Conservation (phyloP, 2,329 filamentous ascomycete species). For the Septoria linicola region DNA sequence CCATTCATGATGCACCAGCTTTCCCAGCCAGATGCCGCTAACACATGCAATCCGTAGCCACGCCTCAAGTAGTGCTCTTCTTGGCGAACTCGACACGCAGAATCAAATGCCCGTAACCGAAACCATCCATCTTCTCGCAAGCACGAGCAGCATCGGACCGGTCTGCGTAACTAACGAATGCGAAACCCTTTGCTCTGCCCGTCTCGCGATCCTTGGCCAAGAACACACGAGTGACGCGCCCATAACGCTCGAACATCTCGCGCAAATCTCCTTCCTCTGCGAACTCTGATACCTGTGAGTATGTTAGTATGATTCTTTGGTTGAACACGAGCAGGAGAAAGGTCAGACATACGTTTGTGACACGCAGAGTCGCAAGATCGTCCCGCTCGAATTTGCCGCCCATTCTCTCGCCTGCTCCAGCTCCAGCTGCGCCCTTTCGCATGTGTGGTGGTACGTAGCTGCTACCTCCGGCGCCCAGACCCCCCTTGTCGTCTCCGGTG, state of each 20-base stretch:
- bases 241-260: constrained; percentile 97
- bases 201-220: constrained; percentile 97
- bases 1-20: constrained; percentile 6
- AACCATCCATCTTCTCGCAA: constrained; percentile 97
- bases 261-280: constrained; percentile 93
- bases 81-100: constrained; percentile 86
- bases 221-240: constrained; percentile 95
- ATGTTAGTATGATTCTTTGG: constrained; percentile 37
- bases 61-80: constrained; percentile 42
- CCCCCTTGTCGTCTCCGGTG: constrained; percentile 48
- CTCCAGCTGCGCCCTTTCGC: constrained; percentile 65
- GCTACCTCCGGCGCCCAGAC: constrained; percentile 59
- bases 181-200: constrained; percentile 94
- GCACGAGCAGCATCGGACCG: constrained; percentile 85
- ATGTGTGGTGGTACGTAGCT: constrained; percentile 94
- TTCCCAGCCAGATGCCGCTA: constrained; percentile 1
- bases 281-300: constrained; percentile 80
- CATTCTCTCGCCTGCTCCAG: constrained; percentile 78
- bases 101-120: constrained; percentile 82
- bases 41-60: constrained; percentile 5
- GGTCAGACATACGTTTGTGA: constrained; percentile 79
- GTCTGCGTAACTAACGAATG: constrained; percentile 96
- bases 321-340: too few relatives aligned
- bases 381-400: constrained; percentile 92
- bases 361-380: constrained; percentile 91